Conservation (phyloP, 805 yeast genomes). For the Limtongia smithiae region DNA sequence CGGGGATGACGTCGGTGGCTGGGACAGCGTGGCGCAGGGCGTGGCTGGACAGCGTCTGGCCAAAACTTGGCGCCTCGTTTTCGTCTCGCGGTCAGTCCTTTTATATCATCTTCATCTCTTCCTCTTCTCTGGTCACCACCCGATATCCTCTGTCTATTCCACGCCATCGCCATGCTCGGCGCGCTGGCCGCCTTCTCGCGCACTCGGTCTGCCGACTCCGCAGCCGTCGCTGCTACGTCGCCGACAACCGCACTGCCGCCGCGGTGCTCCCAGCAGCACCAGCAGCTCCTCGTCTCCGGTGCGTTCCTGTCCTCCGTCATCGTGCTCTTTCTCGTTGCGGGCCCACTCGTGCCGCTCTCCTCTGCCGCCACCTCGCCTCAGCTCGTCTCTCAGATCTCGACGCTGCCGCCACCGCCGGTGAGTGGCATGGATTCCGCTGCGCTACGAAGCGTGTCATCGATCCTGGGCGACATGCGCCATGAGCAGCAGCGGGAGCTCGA, state of each 20-base stretch:
- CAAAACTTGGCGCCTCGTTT: too few relatives aligned
- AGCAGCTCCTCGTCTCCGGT: conserved; percentile 3
- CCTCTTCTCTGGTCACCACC: background rate
- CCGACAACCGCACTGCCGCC: background rate
- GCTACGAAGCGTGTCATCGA: background rate
- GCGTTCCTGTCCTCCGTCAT: conserved; percentile 3
- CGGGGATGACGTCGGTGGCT: too few relatives aligned
- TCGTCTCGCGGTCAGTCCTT: too few relatives aligned
- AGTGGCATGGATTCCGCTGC: background rate
- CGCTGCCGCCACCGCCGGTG: background rate
- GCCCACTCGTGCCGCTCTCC: background rate
- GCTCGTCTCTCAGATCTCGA: background rate
- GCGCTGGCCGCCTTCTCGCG: background rate
- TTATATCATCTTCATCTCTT: background rate
- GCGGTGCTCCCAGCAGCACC: background rate
- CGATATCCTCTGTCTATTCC: too few relatives aligned
- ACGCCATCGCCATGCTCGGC: background rate
- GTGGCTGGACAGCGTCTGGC: too few relatives aligned
- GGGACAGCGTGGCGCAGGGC: too few relatives aligned
- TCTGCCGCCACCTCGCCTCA: background rate
- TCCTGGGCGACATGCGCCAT: background rate
- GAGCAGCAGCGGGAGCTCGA: too few relatives aligned
- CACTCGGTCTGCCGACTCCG: background rate
- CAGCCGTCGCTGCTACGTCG: background rate
- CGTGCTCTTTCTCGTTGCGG: conserved; percentile 6